phyloP scores from a whole-genome alignment of 75 land plant species.

The Larix kaempferi region DNA sequence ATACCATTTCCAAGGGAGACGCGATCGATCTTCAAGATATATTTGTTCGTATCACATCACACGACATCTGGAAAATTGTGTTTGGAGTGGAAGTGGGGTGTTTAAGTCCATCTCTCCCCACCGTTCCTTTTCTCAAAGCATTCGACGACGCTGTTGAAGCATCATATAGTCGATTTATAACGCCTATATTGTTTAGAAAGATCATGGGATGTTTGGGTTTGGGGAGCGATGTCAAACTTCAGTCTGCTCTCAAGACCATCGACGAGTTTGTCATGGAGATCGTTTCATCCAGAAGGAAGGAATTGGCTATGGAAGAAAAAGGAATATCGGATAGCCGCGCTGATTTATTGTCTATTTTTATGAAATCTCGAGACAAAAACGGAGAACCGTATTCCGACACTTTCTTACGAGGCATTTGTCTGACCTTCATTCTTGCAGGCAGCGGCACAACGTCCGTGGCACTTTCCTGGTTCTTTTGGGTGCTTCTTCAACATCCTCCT shows the following conservation, averaged over 20 bases:
- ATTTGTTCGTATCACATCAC: conserved; percentile 22
- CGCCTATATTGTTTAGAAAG: conserved; percentile 14
- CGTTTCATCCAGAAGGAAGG: not conserved
- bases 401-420: conserved; percentile 55
- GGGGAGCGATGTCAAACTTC: not conserved
- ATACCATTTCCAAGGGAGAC: no score
- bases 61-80: conserved; percentile 17
- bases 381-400: not conserved
- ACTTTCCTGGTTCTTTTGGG: conserved; percentile 54
- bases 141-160: conserved; percentile 19
- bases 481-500: conserved; percentile 33
- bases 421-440: conserved; percentile 76
- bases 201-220: not conserved
- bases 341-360: conserved; percentile 27
- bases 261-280: conserved; percentile 6
- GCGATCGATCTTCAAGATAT: conserved; percentile 28
- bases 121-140: conserved; percentile 22
- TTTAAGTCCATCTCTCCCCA: conserved; percentile 12
- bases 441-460: conserved; percentile 68
- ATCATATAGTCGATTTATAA: conserved; percentile 10
- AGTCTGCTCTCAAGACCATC: not conserved
- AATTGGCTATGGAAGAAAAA: not conserved
- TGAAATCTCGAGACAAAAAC: not conserved
- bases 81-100: conserved; percentile 25
- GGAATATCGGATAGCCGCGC: not conserved